Conservation (phyloP, 2,329 filamentous ascomycete species). For the Fusarium algeriense region DNA sequence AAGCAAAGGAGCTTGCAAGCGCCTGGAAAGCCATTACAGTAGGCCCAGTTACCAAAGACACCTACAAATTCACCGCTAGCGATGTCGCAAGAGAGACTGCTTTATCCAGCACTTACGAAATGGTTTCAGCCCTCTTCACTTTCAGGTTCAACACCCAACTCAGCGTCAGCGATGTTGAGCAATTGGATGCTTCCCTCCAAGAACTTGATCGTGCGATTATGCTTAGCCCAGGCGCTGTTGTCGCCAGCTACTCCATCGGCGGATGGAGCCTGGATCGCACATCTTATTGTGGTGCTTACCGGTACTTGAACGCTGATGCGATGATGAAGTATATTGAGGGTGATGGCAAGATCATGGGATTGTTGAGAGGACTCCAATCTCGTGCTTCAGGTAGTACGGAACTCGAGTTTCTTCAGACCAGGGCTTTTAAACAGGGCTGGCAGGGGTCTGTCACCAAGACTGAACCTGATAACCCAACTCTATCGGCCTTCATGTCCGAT, state of each 20-base stretch:
- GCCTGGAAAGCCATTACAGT: neutral
- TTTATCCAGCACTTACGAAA: neutral
- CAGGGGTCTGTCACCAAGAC: slow-evolving; percentile 23
- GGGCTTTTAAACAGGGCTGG: slow-evolving; percentile 17
- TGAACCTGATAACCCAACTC: neutral
- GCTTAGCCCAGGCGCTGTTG: neutral
- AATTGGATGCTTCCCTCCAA: neutral
- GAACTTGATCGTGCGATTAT: neutral
- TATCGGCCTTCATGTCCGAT: neutral
- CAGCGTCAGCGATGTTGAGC: neutral
- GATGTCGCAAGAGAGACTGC: neutral
- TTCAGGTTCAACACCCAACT: neutral
- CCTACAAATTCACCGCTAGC: neutral
- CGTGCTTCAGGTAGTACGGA: neutral
- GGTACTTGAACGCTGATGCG: neutral
- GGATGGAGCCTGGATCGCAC: neutral
- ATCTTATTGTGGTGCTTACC: neutral
- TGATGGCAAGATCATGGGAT: neutral
- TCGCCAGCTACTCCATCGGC: neutral
- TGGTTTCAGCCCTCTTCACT: neutral
- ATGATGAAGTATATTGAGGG: neutral
- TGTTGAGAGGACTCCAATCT: neutral
- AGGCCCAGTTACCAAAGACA: neutral
- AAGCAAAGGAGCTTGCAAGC: neutral
- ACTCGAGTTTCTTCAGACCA: slow-evolving; percentile 16